A percentile compares a stretch with the other conserved stretches of the same genome.
Conservation (phyloP, 257 asterid genomes). For the Plantago ovata region DNA sequence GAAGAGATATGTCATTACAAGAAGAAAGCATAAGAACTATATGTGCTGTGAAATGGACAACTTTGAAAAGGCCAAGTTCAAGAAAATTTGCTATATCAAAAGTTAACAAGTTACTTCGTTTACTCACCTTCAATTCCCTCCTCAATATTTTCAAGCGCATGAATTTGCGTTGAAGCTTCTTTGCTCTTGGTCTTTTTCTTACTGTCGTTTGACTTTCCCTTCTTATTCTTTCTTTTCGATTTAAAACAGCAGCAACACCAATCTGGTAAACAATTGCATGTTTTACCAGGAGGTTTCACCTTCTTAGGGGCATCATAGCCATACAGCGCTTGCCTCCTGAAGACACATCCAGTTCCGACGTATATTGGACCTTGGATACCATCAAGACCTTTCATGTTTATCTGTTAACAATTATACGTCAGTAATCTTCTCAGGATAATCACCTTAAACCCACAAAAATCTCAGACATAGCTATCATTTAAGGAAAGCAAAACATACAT, state of each 20-base stretch:
- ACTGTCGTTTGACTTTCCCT: slow-evolving; percentile 52
- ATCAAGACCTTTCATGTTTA: slow-evolving; percentile 72
- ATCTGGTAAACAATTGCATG: slow-evolving; percentile 94
- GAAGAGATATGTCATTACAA: neutral
- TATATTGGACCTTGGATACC: slow-evolving; percentile 79
- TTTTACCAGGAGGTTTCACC: slow-evolving; percentile 79
- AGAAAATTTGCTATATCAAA: neutral
- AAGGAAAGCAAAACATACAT: slow-evolving; percentile 32
- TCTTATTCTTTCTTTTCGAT: slow-evolving; percentile 55
- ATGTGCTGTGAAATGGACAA: too few species aligned
- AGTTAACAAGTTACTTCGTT: neutral
- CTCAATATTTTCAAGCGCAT: slow-evolving; percentile 95
- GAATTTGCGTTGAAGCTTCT: slow-evolving; percentile 81
- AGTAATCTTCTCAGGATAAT: slow-evolving; percentile 10
- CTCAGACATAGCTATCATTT: neutral
- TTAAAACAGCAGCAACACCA: slow-evolving; percentile 63
- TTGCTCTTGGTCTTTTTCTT: slow-evolving; percentile 69
- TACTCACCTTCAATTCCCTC: slow-evolving; percentile 87
- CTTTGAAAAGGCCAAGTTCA: too few species aligned
- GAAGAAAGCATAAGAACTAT: neutral
- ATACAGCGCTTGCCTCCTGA: slow-evolving; percentile 65
- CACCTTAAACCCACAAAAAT: neutral
- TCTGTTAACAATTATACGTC: slow-evolving; percentile 32
- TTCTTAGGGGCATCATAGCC: slow-evolving; percentile 84
- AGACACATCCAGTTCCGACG: slow-evolving; percentile 73